Evolutionary conservation across 129 eudicot species (phyloP).

Genomic region (Helichrysum umbraculigerum): DNA sequence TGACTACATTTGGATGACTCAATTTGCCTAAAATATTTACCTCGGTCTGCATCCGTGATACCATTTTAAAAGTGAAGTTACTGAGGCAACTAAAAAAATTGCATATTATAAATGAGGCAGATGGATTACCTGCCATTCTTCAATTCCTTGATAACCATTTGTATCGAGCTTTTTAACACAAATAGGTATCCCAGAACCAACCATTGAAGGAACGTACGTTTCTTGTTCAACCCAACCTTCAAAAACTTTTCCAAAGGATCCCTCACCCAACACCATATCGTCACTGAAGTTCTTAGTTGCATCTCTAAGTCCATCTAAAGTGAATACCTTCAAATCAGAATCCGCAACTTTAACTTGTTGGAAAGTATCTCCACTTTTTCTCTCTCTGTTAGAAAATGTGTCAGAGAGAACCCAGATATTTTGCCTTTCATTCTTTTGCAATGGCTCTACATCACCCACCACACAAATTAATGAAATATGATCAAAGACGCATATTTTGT

Average conservation of each 20-base stretch:
- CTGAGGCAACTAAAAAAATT: background rate
- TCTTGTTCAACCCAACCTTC: slow-evolving; percentile 36
- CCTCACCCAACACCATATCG: slow-evolving; percentile 33
- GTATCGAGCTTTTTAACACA: slow-evolving; percentile 33
- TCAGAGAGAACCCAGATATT: slow-evolving; percentile 2
- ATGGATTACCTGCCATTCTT: slow-evolving; percentile 42
- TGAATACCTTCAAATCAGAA: slow-evolving; percentile 35
- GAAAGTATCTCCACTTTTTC: slow-evolving; percentile 3
- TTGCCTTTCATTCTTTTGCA: slow-evolving; percentile 9
- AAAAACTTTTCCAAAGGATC: slow-evolving; percentile 38
- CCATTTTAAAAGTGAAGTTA: background rate
- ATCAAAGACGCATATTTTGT: background rate
- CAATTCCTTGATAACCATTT: slow-evolving; percentile 21
- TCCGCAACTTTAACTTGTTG: slow-evolving; percentile 21
- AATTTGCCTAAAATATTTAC: slow-evolving; percentile 32
- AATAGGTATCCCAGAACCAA: slow-evolving; percentile 31
- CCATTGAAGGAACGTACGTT: slow-evolving; percentile 24
- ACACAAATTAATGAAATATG: background rate
- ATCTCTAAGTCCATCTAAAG: slow-evolving; percentile 33
- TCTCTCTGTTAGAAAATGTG: slow-evolving; percentile 20
- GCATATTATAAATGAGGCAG: background rate
- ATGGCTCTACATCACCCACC: slow-evolving; percentile 3
- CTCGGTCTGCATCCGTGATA: slow-evolving; percentile 40
- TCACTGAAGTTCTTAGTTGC: slow-evolving; percentile 40
- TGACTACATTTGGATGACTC: slow-evolving; percentile 41